phyloP scores from a whole-genome alignment of 2,329 filamentous ascomycete species.

The Sporothrix protearum region DNA sequence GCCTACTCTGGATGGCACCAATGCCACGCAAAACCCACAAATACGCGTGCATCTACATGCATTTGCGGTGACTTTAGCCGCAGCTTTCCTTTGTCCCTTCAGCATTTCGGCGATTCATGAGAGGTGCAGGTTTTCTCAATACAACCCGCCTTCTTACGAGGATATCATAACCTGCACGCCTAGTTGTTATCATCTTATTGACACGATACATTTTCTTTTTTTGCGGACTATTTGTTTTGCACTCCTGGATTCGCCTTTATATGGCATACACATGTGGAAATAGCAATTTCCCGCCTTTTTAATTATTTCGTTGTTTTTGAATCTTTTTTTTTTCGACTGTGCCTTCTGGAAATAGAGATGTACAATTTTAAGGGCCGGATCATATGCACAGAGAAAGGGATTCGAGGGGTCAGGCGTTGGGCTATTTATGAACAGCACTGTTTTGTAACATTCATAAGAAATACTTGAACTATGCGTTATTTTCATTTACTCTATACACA shows the following conservation, averaged over 20 bases:
- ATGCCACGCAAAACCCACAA: not conserved
- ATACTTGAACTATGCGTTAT: not conserved
- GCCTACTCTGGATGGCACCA: not conserved
- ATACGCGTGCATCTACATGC: not conserved
- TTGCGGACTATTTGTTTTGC: not conserved
- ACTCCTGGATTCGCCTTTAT: not conserved
- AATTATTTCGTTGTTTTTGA: not conserved
- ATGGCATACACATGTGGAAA: constrained; percentile 15
- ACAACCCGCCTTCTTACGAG: not conserved
- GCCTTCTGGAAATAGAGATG: constrained; percentile 25
- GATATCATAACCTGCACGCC: not conserved
- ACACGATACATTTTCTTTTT: not conserved
- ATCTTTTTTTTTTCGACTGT: not conserved
- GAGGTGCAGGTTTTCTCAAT: not conserved
- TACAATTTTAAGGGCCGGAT: constrained; percentile 19
- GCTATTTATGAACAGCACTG: not conserved
- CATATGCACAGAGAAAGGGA: constrained; percentile 19
- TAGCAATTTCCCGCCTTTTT: not conserved
- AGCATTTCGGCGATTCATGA: not conserved
- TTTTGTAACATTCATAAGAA: not conserved
- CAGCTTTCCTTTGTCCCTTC: constrained; percentile 17
- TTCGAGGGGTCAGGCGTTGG: constrained; percentile 21
- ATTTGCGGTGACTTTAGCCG: not conserved
- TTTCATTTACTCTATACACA: too few relatives aligned
- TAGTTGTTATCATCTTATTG: not conserved